A percentile compares a stretch with the other conserved stretches of the same genome.
Evolutionary conservation across 495 filamentous ascomycete species (phyloP).

Genomic region (Wilcoxina mikolae): DNA sequence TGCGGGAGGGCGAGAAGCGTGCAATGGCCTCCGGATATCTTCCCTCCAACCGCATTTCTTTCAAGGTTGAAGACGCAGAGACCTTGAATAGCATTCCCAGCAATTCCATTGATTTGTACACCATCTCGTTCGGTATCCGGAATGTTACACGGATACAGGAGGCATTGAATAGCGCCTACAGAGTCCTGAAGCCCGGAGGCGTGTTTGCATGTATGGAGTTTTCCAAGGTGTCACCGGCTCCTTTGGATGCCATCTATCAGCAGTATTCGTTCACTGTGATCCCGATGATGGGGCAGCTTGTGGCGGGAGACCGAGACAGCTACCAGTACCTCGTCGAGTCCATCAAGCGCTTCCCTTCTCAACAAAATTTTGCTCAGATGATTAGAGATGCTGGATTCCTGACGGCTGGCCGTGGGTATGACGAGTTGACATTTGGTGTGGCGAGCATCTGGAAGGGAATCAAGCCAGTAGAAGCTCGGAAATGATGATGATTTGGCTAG

Average conservation of each 20-base stretch:
- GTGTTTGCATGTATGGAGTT: conserved; percentile 97
- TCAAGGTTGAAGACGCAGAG: conserved; percentile 86
- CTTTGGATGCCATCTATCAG: conserved; percentile 74
- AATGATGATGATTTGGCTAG: neutral
- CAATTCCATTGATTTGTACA: conserved; percentile 73
- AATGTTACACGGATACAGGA: conserved; percentile 82
- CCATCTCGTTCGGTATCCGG: conserved; percentile 91
- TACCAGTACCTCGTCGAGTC: conserved; percentile 99
- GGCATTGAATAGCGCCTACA: conserved; percentile 64
- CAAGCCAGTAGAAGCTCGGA: conserved; percentile 38
- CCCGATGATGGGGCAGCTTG: conserved; percentile 84
- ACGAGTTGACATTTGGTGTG: conserved; percentile 80
- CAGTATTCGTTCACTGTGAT: conserved; percentile 91
- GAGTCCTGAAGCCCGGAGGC: conserved; percentile 85
- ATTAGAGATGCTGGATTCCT: conserved; percentile 82
- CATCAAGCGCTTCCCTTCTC: conserved; percentile 82
- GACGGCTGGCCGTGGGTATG: conserved; percentile 57
- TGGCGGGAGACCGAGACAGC: conserved; percentile 84
- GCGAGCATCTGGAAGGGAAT: conserved; percentile 94
- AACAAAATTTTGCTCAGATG: conserved; percentile 72
- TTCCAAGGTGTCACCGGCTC: conserved; percentile 55
- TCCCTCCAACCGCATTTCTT: conserved; percentile 42
- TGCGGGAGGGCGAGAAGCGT: conserved; percentile 71
- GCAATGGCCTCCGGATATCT: conserved; percentile 33
- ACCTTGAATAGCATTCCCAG: conserved; percentile 48